Evolutionary conservation across 345 rosid species (phyloP).

Genomic region (Eucalyptus rudis): DNA sequence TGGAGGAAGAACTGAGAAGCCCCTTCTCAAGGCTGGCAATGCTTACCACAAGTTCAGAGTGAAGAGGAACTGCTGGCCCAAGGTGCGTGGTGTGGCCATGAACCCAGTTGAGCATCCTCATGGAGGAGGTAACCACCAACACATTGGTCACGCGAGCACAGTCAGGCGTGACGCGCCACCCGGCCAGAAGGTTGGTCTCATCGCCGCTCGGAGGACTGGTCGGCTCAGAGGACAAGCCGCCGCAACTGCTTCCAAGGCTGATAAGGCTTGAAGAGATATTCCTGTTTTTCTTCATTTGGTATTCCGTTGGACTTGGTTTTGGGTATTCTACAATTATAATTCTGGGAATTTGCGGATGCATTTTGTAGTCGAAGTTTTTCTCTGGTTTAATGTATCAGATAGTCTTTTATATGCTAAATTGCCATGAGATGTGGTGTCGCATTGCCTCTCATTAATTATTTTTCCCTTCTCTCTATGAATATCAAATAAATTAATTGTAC

Average conservation of each 20-base stretch:
- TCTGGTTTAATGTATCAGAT: background rate
- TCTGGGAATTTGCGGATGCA: background rate
- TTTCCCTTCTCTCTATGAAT: background rate
- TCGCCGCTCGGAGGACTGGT: conserved; percentile 40
- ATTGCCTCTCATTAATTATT: background rate
- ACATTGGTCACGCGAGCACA: conserved; percentile 39
- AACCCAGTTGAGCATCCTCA: conserved; percentile 54
- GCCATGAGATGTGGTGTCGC: background rate
- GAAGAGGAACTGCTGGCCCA: conserved; percentile 54
- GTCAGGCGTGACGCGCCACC: conserved; percentile 42
- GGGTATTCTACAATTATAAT: background rate
- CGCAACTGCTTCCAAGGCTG: conserved; percentile 24
- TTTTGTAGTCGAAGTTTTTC: background rate
- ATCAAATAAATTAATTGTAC: background rate
- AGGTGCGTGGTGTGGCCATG: conserved; percentile 55
- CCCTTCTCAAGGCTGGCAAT: conserved; percentile 39
- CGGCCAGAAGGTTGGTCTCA: conserved; percentile 47
- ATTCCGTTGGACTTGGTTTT: background rate
- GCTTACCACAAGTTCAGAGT: conserved; percentile 40
- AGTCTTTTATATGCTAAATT: background rate
- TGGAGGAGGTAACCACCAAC: conserved; percentile 47
- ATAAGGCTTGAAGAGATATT: background rate
- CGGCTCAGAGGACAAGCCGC: conserved; percentile 27
- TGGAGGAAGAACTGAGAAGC: conserved; percentile 49
- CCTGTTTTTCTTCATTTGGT: background rate